These are phyloP conservation scores for Blastocystis sp. DNA, from an alignment of 352 stramenopile species.

Conservation along the genomic window DNA sequence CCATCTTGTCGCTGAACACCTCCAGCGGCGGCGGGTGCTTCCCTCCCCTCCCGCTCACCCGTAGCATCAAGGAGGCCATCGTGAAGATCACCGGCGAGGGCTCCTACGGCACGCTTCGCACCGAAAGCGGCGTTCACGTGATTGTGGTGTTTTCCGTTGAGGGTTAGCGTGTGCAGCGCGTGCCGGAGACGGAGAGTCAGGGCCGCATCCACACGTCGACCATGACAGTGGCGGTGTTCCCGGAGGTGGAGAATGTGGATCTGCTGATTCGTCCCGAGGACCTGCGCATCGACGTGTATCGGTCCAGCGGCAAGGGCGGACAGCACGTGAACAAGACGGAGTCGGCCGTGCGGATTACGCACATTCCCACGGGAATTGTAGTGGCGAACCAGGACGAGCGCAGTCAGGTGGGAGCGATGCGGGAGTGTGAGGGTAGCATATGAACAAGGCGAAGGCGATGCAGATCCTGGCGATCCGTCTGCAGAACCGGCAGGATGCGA, in stretches of 20 bases:
- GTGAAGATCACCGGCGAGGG: slow-evolving; percentile 77
- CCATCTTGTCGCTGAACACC: slow-evolving; percentile 82
- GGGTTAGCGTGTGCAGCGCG: slow-evolving; percentile 85
- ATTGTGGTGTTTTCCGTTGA: not conserved
- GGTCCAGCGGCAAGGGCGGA: slow-evolving; percentile 88
- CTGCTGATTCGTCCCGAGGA: slow-evolving; percentile 88
- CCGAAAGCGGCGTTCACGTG: slow-evolving; percentile 90
- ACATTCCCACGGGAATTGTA: slow-evolving; percentile 91
- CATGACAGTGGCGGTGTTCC: slow-evolving; percentile 93
- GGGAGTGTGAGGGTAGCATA: slow-evolving; percentile 77
- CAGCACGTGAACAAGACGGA: slow-evolving; percentile 99
- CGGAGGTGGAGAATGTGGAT: slow-evolving; percentile 81
- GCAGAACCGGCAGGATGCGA: slow-evolving; percentile 84
- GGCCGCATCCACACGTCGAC: slow-evolving; percentile 92
- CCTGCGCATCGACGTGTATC: slow-evolving; percentile 93
- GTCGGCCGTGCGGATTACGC: slow-evolving; percentile 90
- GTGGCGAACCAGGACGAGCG: slow-evolving; percentile 75
- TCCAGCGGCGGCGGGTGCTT: slow-evolving; percentile 80
- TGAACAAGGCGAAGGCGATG: slow-evolving; percentile 97
- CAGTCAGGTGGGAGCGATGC: slow-evolving; percentile 70
- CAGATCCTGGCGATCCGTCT: slow-evolving; percentile 90
- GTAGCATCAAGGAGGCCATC: slow-evolving; percentile 71
- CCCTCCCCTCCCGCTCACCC: not conserved
- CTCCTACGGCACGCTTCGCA: slow-evolving; percentile 95
- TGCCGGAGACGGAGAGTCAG: slow-evolving; percentile 88